Percentiles rank a stretch among this genome's conserved stretches.
phyloP scores from a whole-genome alignment of 78 protist species.

The slime mould (Dictyostelium discoideum) region dicty_2.7 NC_007091.3:2990001-2990500 shows the following conservation, averaged over 20 bases:
- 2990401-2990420: conserved; percentile 28
- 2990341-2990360: conserved; percentile 30
- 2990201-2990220: conserved; percentile 24
- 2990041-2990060: not conserved
- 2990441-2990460: conserved; percentile 37
- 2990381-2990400: conserved; percentile 60
- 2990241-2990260: conserved; percentile 42
- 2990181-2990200: conserved; percentile 54
- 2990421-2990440: conserved; percentile 16
- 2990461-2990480: conserved; percentile 26
- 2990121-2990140: conserved; percentile 45
- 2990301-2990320: conserved; percentile 7
- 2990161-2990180: conserved; percentile 56
- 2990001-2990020: conserved; percentile 71
- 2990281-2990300: not conserved
- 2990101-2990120: conserved; percentile 39
- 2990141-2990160: conserved; percentile 69
- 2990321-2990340: conserved; percentile 2
- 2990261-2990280: conserved; percentile 41
- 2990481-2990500: not conserved
- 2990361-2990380: not conserved
- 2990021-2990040: not conserved
- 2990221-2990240: conserved; percentile 67
- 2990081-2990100: not conserved
- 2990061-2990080: not conserved